phyloP scores from a whole-genome alignment of 2,329 filamentous ascomycete genomes.

The Aspergillus nomiae region DNA sequence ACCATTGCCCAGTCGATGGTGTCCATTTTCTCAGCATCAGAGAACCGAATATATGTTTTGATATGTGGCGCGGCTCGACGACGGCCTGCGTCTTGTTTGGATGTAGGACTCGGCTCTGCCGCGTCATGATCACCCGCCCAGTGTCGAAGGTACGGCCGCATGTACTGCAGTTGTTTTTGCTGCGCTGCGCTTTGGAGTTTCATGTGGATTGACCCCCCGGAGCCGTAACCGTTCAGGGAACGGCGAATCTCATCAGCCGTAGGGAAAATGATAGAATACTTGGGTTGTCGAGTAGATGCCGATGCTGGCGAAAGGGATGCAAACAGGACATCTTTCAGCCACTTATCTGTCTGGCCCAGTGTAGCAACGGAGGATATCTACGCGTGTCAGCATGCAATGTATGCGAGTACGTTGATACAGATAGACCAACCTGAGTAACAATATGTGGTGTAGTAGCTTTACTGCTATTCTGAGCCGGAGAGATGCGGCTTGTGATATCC shows the following conservation, averaged over 20 bases:
- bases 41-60: slow-evolving; percentile 80
- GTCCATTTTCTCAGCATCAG: slow-evolving; percentile 36
- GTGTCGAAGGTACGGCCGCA: slow-evolving; percentile 70
- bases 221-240: slow-evolving; percentile 75
- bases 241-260: slow-evolving; percentile 75
- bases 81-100: slow-evolving; percentile 58
- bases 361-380: slow-evolving; percentile 84
- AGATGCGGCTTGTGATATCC: slow-evolving; percentile 59
- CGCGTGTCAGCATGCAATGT: slow-evolving; percentile 23
- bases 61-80: slow-evolving; percentile 79
- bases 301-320: slow-evolving; percentile 36
- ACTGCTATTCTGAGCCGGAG: slow-evolving; percentile 37
- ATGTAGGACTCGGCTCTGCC: background rate
- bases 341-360: slow-evolving; percentile 68
- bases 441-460: slow-evolving; percentile 33
- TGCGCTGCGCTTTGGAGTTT: slow-evolving; percentile 72
- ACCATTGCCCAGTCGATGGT: slow-evolving; percentile 80
- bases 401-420: background rate
- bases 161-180: slow-evolving; percentile 70
- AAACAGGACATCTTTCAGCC: slow-evolving; percentile 70
- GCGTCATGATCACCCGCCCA: slow-evolving; percentile 66
- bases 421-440: slow-evolving; percentile 36
- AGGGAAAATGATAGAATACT: slow-evolving; percentile 76
- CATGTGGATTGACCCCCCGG: slow-evolving; percentile 79
- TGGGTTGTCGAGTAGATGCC: slow-evolving; percentile 37